Evolutionary conservation across 2,329 filamentous ascomycete species (phyloP).

Genomic region (Cercospora zeina): DNA sequence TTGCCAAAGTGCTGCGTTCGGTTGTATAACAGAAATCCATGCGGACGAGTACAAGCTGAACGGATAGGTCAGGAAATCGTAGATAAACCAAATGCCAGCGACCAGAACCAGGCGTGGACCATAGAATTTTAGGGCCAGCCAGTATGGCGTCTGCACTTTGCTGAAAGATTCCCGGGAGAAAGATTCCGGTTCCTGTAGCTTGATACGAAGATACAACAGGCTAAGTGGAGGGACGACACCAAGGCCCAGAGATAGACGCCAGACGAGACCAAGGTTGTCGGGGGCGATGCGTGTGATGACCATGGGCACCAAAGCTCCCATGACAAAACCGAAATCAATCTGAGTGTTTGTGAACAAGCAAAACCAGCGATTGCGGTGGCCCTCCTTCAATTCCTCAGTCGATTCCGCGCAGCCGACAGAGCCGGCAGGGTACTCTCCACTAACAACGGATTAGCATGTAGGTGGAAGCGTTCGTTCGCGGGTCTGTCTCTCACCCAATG

Average conservation of each 20-base stretch:
- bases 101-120: constrained; percentile 70
- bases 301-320: constrained; percentile 75
- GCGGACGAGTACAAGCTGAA: constrained; percentile 82
- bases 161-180: constrained; percentile 71
- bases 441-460: neutral
- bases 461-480: constrained; percentile 32
- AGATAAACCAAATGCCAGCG: constrained; percentile 80
- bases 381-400: constrained; percentile 75
- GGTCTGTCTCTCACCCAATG: constrained; percentile 37
- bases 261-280: constrained; percentile 69
- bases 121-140: constrained; percentile 64
- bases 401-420: constrained; percentile 82
- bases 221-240: constrained; percentile 75
- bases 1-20: constrained; percentile 64
- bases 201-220: constrained; percentile 69
- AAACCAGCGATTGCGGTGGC: constrained; percentile 83
- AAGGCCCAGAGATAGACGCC: constrained; percentile 78
- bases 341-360: constrained; percentile 78
- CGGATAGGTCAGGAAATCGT: constrained; percentile 75
- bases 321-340: constrained; percentile 81
- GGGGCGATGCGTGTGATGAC: constrained; percentile 47
- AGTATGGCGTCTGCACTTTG: constrained; percentile 52
- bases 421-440: constrained; percentile 75
- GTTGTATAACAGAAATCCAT: constrained; percentile 62
- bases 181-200: constrained; percentile 75